Base-by-base conservation (phyloP, 2,329 filamentous ascomycete species). In the Alternaria conjuncta region DNA sequence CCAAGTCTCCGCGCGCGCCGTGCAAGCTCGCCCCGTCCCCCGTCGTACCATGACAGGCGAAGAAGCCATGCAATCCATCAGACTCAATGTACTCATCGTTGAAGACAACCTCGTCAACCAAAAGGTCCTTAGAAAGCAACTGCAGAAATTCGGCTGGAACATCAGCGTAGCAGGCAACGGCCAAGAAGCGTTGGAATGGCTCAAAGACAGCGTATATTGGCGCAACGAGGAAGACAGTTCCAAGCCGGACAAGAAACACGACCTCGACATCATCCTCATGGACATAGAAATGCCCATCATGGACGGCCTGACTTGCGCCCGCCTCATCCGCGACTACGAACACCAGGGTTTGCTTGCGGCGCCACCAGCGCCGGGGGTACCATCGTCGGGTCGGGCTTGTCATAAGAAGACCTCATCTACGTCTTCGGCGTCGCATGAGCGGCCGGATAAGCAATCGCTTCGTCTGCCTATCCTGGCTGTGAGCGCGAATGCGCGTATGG, bases 101-200 rank as follows among this genome's bases (percentile, higher is more conserved):
- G 76, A 78, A 61, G 81, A 83, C 58, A 82, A 82, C 49, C 60
- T 81, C 6, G 72, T 82, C 45, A 82, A 83, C 55, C 80, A 82
- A 56, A 77, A 75, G 13, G 80, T 83, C 4, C 72, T 83, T 18
- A 67, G 72, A 18, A 81, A 79, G 61, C 80, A 82, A 26, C 69
- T 83, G 15, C 60, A 71, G 10, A 79, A 77, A 46, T 69, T 75
- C 10, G 77, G 79, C 4, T 80, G 77, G 71, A 74, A 68, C 8
- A 74, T 82, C 21, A 66, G 71, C 32, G 76, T 82, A 8, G 81
- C 79, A 18, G 75, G 75, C 6, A 73, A 83, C 54, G 81, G 81
- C 6, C 63, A 69, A 25, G 79, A 83, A 64, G 80, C 81, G 2
- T 64, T 82, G 1, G 74, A 76, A 6, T 78, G 79, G 64, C 61